Base-by-base conservation (phyloP, 257 asterid genomes). In the Ajuga chamaepitys region DNA sequence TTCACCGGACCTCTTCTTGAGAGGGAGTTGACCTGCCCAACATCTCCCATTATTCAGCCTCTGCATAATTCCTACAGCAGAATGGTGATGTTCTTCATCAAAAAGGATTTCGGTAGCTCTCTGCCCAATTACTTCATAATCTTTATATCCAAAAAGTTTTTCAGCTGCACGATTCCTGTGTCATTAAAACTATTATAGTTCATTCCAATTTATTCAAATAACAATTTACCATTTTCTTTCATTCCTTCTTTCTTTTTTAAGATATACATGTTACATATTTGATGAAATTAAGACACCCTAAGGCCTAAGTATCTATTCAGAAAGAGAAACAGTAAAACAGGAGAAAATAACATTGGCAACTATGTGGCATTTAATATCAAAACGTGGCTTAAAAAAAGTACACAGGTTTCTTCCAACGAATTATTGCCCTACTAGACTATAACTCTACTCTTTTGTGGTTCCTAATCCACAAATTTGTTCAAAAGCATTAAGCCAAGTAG, bases 1-100 rank as follows among this genome's bases (percentile, higher is more conserved):
- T 64, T 76, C 74, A 20, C 96, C 93, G 2, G 80, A 76, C 67
- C 74, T 75, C 72, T 76, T 88, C 84, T 65, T 82, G 42, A 78
- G 73, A 38, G 85, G 86, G 47, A 91, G 82, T 72, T 80, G 96
- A 41, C 95, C 97, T 0, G 91, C 75, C 97, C 97, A 91, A 65
- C 84, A 51, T 56, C 60, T 74, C 10, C 83, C 88, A 3, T n/a
- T 34, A 66, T 71, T 72, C 78, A 88, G 34, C 69, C 65, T 80
- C 66, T 83, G 74, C 72, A 64, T 22, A 62, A 78, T 66, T 20
- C 13, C 55, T 51, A 38, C 51, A 5, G 80, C 86, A 50, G 75
- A 64, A 14, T 56, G 75, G 16, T 54, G 77, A 62, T 78, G 68
- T 44, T 78, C 85, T 80, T 82, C 86, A 34, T 77, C 82, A 54